A percentile compares a stretch with the other conserved stretches of the same genome.
These are phyloP conservation scores for Lodderomyces theae DNA, from an alignment of 1,139 yeast species.

Conservation along the genomic window DNA sequence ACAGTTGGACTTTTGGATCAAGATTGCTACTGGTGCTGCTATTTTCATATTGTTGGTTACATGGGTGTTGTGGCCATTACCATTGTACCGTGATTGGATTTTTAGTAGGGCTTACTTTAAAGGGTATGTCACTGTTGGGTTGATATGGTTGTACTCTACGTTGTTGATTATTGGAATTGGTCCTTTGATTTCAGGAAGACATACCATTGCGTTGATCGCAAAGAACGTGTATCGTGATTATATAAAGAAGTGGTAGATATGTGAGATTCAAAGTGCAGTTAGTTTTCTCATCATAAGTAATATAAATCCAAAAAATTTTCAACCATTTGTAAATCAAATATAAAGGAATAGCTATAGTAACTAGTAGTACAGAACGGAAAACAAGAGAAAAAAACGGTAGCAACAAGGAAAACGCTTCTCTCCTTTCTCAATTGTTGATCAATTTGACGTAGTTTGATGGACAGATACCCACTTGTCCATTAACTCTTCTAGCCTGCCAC, in stretches of 20 bases:
- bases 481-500: conserved; percentile 95
- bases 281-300: neutral
- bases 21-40: conserved; percentile 29
- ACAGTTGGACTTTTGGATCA: conserved; percentile 21
- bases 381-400: too few relatives aligned
- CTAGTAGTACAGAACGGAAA: neutral
- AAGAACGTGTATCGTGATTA: conserved; percentile 24
- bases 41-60: conserved; percentile 28
- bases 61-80: conserved; percentile 47
- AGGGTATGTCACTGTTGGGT: conserved; percentile 39
- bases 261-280: neutral
- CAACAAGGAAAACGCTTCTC: too few relatives aligned
- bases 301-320: neutral
- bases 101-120: conserved; percentile 38
- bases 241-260: conserved; percentile 8
- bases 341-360: neutral
- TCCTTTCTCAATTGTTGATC: conserved; percentile 34
- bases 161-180: conserved; percentile 33
- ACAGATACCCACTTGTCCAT: conserved; percentile 94
- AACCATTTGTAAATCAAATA: neutral
- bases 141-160: conserved; percentile 37
- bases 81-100: conserved; percentile 44
- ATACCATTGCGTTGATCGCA: conserved; percentile 21
- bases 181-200: conserved; percentile 38
- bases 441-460: conserved; percentile 91